These are phyloP conservation scores for Trichoderma endophyticum DNA, from an alignment of 2,329 filamentous ascomycete species.

Conservation along the genomic window DNA sequence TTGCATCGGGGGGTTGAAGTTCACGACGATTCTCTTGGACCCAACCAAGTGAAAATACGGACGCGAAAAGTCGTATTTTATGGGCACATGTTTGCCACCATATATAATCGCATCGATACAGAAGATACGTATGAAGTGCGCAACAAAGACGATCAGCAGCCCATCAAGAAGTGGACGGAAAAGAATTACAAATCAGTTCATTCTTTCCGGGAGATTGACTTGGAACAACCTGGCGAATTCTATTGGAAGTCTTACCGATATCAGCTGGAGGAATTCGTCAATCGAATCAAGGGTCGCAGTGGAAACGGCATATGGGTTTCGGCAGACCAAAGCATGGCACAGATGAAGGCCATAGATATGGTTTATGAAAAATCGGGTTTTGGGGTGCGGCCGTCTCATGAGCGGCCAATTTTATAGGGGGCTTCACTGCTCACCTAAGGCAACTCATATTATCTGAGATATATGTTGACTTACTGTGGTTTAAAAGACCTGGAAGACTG, in stretches of 20 bases:
- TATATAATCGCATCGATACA: background rate
- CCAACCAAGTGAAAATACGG: background rate
- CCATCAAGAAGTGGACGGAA: background rate
- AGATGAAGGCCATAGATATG: slow-evolving; percentile 1
- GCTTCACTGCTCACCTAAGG: too few species aligned
- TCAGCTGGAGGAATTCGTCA: background rate
- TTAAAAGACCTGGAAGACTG: background rate
- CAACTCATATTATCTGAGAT: background rate
- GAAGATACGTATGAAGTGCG: background rate
- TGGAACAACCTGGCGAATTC: background rate
- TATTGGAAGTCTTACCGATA: background rate
- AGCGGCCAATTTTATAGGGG: background rate
- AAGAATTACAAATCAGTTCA: background rate
- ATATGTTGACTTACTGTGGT: background rate
- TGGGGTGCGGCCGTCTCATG: background rate
- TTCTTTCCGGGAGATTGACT: background rate
- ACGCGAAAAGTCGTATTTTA: background rate
- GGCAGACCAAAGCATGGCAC: background rate
- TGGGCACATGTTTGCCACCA: background rate
- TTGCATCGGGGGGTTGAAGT: background rate
- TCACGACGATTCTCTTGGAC: background rate
- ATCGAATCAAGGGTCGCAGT: background rate
- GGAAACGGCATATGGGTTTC: background rate
- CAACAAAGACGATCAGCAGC: background rate
- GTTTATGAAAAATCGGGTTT: background rate